Base-by-base conservation (phyloP, 2,329 filamentous ascomycete species). In the Pseudogymnoascus sp. region DNA sequence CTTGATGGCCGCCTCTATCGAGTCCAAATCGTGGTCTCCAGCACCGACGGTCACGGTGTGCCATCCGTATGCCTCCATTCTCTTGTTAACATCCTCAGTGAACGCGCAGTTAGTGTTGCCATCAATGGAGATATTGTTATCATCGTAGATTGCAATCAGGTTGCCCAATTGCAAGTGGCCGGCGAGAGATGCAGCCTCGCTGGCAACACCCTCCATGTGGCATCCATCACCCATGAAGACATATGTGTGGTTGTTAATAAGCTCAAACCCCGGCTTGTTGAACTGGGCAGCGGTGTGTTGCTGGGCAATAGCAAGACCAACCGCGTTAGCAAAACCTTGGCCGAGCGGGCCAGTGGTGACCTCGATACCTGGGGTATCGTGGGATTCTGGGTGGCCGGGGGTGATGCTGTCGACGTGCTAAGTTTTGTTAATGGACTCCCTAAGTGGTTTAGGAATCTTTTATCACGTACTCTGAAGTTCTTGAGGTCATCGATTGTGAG, bases 141-240 rank as follows among this genome's bases (percentile, higher is more conserved):
- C 95, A 76, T 99, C 95, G 79, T 93, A 99, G 79, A 99, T 85
- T 78, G 86, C 87, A 79, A 97, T 97, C 74, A 99, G 84, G 85
- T 97, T 99, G 76, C 93, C 95, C 69, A 99, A 87, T 85, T 97
- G 90, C 78, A 97, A 85, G 82, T 99, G 95, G 75, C 95, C 95
- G 71, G 95, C 95, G 71, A 92, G 84, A 66, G 92, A 96, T 71
- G 84, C 91, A 73, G 95, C 93, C 83, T 99, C 95, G 75, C 86
- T 86, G 70, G 95, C 91, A 81, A 99, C 85, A 84, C 95, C 95
- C 84, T 99, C 95, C 93, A 96, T 96, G 80, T 96, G 86, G 81
- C 95, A 99, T 70, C 95, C 95, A 83, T 99, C 95, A 76, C 95
- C 95, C 76, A 99, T 90, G 86, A 97, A 96, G 79, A 78, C 81